Base-by-base conservation (phyloP, 83 land plant genomes). In the Larix sibirica region DNA sequence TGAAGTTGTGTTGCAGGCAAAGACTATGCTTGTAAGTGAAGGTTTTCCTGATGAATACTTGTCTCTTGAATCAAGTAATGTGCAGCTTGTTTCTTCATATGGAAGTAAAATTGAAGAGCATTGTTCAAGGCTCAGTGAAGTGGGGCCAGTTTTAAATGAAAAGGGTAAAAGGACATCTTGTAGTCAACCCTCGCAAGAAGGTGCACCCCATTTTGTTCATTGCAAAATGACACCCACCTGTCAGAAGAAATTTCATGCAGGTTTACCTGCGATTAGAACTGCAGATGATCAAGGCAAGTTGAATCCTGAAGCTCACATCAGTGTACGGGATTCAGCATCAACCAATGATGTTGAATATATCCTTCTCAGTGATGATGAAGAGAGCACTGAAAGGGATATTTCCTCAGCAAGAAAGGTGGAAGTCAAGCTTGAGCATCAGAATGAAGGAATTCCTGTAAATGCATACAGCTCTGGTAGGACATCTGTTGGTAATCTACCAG, bases 331-430 rank as follows among this genome's bases (percentile, higher is more conserved):
- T 44, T 44, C 77, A 44, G 8, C 77, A 36, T 74, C 56, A 18
- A 12, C 40, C n/a, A 74, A 74, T 44, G 77, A 74, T 44, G 26
- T 73, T 42, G 77, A 73, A n/a, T 74, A 40, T 47, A 74, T 74
- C 44, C 56, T 74, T 74, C 58, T 74, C 26, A 74, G 58, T 21
- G 58, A 74, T 44, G 77, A 74, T 74, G 77, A 74, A 42, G 77
- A 21, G n/a, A 50, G 44, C 26, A 73, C 77, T 42, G 28, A 73
- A 42, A 73, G 47, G 21, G 38, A 47, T 44, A 2, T 44, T 21
- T 26, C 3, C 77, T 33, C 40, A 4, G 77, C n/a, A 42, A 73
- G 21, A 21, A 73, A 47, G 28, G 56, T 4, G n/a, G 54, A 73
- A 40, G 77, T 73, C 77, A 44, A 0, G 58, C 50, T n/a, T 20